Base-by-base conservation (phyloP, 2,329 filamentous ascomycete species). In the Salinomyces thailandicus region DNA sequence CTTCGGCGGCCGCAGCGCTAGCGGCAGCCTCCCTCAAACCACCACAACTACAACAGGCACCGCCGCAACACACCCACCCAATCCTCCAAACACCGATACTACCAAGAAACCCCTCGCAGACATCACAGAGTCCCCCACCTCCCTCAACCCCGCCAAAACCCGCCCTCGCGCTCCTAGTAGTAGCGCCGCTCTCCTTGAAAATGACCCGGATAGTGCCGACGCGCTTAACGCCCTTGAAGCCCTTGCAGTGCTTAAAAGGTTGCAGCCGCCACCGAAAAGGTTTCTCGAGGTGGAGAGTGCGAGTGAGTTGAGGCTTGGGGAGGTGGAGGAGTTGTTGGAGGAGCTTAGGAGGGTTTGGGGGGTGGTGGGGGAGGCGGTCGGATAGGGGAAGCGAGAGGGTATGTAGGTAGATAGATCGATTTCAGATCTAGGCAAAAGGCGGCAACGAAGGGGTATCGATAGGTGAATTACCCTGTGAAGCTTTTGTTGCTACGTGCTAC, bases 61-160 rank as follows among this genome's bases (percentile, higher is more conserved):
- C 31, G 12, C 12, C 8, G 14, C 19, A 5, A 18, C 17, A 14
- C 6, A 12, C 4, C 19, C 26, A 12, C 13, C 33, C 7, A 28
- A 11, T 13, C 31, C 37, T 73, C 72, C 42, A 6, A 78, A 79
- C 3, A 78, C 81, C 9, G 73, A 46, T 37, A 54, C 53, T 36
- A 44, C 33, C 32, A 60, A 51, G 36, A n/a, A n/a, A n/a, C 47
- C 49, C 18, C 39, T 60, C 7, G 45, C 41, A 6, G 40, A 49
- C 30, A 44, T 53, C 38, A 35, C 51, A 37, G 39, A 55, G 45
- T 36, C 51, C 34, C 35, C 52, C 39, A 17, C 15, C 20, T 18
- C 28, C 24, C 9, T 9, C 9, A 17, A 24, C 29, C 9, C 28
- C 31, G 30, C 35, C 26, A 42, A 48, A 4, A 18, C n/a, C 2